These are phyloP conservation scores for Tetracentron sinense DNA, from an alignment of 164 flowering plant genomes.

Conservation along the genomic window DNA sequence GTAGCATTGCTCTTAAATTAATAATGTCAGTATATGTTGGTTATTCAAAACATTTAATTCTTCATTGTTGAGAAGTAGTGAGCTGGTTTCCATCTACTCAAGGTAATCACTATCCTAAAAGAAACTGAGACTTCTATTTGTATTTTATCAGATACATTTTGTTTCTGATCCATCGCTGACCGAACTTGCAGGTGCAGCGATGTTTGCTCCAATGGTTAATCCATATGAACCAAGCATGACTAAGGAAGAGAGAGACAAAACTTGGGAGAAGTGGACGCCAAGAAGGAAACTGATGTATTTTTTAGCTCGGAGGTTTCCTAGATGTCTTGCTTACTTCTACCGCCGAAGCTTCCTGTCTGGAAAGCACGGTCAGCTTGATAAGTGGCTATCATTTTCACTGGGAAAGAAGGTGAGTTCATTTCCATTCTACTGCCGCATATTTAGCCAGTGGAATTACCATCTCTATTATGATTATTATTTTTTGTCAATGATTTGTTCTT, in stretches of 20 bases:
- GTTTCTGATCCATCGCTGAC: neutral
- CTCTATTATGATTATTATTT: neutral
- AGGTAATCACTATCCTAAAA: neutral
- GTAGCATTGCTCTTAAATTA: no score
- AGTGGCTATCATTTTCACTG: conserved; percentile 65
- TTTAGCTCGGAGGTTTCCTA: conserved; percentile 74
- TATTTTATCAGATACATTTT: neutral
- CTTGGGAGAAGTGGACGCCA: conserved; percentile 74
- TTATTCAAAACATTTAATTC: neutral
- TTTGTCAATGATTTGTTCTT: neutral
- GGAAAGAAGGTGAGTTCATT: conserved; percentile 47
- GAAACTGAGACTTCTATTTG: neutral
- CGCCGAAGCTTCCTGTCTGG: conserved; percentile 76
- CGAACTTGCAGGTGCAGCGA: conserved; percentile 69
- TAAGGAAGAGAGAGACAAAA: conserved; percentile 63
- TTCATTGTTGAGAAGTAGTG: neutral
- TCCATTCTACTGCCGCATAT: neutral
- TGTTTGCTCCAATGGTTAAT: conserved; percentile 81
- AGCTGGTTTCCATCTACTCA: neutral
- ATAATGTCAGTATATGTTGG: no score
- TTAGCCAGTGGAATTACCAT: neutral
- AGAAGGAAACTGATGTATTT: conserved; percentile 63
- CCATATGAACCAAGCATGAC: conserved; percentile 87
- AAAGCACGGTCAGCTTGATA: conserved; percentile 61
- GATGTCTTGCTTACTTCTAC: conserved; percentile 58